phyloP scores from a whole-genome alignment of 768 basidiomycete species.

The Tephrocybe sp. region DNA sequence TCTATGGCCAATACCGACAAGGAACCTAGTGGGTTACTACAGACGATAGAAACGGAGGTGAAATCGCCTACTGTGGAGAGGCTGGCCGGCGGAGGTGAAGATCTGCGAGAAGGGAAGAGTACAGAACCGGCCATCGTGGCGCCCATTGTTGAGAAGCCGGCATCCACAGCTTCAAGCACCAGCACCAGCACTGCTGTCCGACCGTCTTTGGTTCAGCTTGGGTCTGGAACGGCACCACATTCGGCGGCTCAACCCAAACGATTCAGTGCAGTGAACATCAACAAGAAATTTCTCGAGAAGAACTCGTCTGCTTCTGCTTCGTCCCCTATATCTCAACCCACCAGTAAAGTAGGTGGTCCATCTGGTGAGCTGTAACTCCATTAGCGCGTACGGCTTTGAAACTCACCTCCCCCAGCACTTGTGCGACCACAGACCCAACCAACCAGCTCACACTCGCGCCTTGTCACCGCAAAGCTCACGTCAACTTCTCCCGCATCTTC shows the following conservation, averaged over 20 bases:
- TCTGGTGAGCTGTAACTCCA: conserved; percentile 41
- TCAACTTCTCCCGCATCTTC: conserved; percentile 57
- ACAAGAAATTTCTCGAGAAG: conserved; percentile 96
- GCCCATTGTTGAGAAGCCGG: conserved; percentile 20
- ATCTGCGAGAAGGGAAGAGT: conserved; percentile 13
- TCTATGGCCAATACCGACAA: conserved; percentile 73
- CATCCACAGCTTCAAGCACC: conserved; percentile 14
- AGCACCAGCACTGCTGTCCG: conserved; percentile 29
- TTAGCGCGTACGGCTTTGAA: conserved; percentile 2
- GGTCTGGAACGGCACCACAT: conserved; percentile 33
- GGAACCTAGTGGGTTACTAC: conserved; percentile 41
- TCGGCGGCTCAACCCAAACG: conserved; percentile 63
- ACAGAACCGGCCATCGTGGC: conserved; percentile 10
- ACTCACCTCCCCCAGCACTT: conserved; percentile 26
- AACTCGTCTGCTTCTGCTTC: conserved; percentile 59
- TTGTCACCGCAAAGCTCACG: conserved; percentile 87
- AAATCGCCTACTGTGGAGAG: conserved; percentile 28
- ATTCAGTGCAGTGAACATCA: conserved; percentile 88
- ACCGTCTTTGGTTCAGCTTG: conserved; percentile 45
- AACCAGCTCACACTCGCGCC: conserved; percentile 65
- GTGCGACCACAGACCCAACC: conserved; percentile 58
- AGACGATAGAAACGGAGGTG: conserved; percentile 39
- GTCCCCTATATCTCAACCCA: conserved; percentile 39
- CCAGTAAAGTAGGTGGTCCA: conserved; percentile 49
- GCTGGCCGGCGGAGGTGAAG: conserved; percentile 23